A percentile compares a stretch with the other conserved stretches of the same genome.
phyloP scores from a whole-genome alignment of 352 stramenopile genomes.

The Saprolegnia diclina region DNA sequence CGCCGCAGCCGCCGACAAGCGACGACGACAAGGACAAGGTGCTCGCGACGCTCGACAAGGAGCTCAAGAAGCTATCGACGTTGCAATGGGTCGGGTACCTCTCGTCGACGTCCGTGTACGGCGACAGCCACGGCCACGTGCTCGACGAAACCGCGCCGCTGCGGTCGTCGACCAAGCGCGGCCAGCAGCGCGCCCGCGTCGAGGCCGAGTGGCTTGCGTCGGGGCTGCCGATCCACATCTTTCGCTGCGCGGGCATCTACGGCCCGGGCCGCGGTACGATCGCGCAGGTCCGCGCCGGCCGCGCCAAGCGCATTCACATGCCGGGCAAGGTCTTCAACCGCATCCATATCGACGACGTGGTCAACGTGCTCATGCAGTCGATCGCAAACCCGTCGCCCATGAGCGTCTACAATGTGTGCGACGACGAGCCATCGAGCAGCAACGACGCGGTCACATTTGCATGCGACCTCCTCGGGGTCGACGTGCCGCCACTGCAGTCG shows the following conservation, averaged over 20 bases:
- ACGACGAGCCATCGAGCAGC: constrained; percentile 79
- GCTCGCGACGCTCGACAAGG: constrained; percentile 36
- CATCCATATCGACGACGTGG: constrained; percentile 89
- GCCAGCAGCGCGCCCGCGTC: constrained; percentile 66
- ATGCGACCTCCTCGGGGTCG: constrained; percentile 57
- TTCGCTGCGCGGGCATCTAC: constrained; percentile 90
- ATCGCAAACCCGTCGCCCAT: constrained; percentile 51
- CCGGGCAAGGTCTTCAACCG: constrained; percentile 79
- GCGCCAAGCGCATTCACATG: constrained; percentile 63
- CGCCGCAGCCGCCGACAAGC: constrained; percentile 29
- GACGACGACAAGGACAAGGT: constrained; percentile 55
- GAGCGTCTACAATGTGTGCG: constrained; percentile 85
- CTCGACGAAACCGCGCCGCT: constrained; percentile 82
- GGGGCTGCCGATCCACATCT: constrained; percentile 69
- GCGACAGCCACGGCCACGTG: constrained; percentile 73
- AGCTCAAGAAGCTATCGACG: constrained; percentile 32
- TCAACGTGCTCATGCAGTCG: constrained; percentile 66
- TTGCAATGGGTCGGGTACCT: constrained; percentile 87
- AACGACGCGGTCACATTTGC: constrained; percentile 75
- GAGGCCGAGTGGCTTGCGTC: constrained; percentile 58
- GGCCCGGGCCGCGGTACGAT: constrained; percentile 77
- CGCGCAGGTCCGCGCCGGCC: constrained; percentile 63
- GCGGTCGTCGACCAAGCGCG: constrained; percentile 53
- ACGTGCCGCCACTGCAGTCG: constrained; percentile 42
- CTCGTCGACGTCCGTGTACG: constrained; percentile 92